Base-by-base conservation (phyloP, 352 stramenopile species). In the Phytopythium aichiense region DNA sequence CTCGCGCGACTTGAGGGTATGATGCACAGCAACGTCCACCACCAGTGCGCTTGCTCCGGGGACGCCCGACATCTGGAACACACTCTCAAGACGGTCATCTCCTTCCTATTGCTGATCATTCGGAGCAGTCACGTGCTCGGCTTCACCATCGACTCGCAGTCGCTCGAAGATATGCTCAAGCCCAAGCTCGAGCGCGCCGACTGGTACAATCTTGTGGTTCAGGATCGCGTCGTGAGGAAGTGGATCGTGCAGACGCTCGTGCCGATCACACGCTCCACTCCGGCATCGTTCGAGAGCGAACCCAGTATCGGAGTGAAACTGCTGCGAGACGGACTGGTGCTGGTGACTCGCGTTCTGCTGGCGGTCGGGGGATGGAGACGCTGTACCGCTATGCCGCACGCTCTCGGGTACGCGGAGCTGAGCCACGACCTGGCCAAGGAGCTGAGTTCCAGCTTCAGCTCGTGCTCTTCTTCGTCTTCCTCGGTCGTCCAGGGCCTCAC, bases 1-100 rank as follows among this genome's bases (percentile, higher is more conserved):
- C 55, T 89, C 40, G 46, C 53, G 0, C 75, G 73, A 16, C 28
- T 87, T 11, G 79, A 87, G 58, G 54, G 56, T 23, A 72, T 84
- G 58, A 72, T 84, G 71, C 77, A 89, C 57, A 72, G 77, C 59
- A 79, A 79, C 40, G 63, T 84, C 18, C 79, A 86, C 58, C 79
- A 89, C 59, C 53, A 69, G 37, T 89, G 79, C 11, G 77, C 79
- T 1, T 64, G 40, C n/a, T 61, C 54, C 42, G 35, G 49, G 3
- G 71, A 85, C 49, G 59, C 73, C 8, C 54, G 62, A 16, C 45
- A 72, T 33, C 58, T 87, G 7, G 63, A 84, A 2, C 35, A 70
- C 15, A 60, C 73, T 43, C 67, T 77, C 18, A 69, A 77, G 46
- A 63, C 45, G 31, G 57, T 60, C 12, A 8, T 60, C 22, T 60